Base-by-base conservation (phyloP, 73 alveolate genomes). In the Stentor roeselii region DNA sequence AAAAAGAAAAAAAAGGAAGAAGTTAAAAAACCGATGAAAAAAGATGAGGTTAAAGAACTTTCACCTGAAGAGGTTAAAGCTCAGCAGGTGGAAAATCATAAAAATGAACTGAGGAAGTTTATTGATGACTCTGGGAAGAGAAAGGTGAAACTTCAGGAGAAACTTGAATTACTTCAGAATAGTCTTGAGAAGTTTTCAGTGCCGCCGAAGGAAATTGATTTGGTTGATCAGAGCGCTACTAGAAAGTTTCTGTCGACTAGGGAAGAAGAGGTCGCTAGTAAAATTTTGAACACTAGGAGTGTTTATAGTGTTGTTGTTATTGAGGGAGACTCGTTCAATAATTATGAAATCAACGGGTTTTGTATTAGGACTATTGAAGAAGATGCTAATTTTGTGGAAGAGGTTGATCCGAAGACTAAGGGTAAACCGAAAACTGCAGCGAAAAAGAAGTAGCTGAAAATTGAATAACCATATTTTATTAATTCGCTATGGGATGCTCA, bases 301-400 rank as follows among this genome's bases (percentile, higher is more conserved):
- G 37, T 67, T 2, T 67, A 67, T 2, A n/a, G 37, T 15, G 41
- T 67, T 21, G 37, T 21, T 67, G 80, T 67, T 0, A 67, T 67
- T 67, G 80, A 67, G 41, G 27, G 27, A 30, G 80, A 67, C 34
- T 15, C 80, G n/a, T 21, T 27, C 0, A 67, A 67, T 34, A n/a
- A n/a, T n/a, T 67, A 67, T 67, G 80, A 67, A 1, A 67, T 67
- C 34, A 32, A 67, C 34, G 80, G 80, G 1, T 67, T 67, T 67
- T 67, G 80, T 67, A 67, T 67, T 67, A 67, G 80, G 34, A 67
- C 50, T 67, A 2, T 67, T 30, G 80, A 67, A 67, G 80, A 67
- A 32, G 80, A 67, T 67, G 80, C 80, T n/a, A 67, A 21, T 67
- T 67, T 27, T 67, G 80, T 67, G 14, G 80, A 67, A 34, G 80